Evolutionary conservation across 1,139 yeast species (phyloP).

Genomic region (Diutina neorugosa): DNA sequence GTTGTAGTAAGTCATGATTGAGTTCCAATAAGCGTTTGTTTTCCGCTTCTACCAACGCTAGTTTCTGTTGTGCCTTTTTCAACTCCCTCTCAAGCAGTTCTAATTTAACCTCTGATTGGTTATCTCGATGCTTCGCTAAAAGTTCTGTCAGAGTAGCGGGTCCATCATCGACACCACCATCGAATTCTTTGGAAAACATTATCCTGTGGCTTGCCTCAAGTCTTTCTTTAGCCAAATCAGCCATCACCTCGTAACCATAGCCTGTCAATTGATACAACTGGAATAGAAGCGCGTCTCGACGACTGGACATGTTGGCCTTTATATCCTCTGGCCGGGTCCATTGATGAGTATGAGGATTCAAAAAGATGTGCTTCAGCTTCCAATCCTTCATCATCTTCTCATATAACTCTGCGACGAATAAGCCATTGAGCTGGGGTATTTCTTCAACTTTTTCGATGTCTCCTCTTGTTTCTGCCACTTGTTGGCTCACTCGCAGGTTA

Average conservation of each 20-base stretch:
- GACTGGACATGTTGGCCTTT: background rate
- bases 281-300: background rate
- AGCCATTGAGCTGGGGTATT: background rate
- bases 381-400: constrained; percentile 1
- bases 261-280: background rate
- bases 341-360: background rate
- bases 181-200: background rate
- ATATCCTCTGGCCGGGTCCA: background rate
- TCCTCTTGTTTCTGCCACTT: background rate
- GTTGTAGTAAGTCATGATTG: background rate
- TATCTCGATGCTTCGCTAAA: background rate
- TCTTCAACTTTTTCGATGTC: background rate
- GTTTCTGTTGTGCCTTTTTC: background rate
- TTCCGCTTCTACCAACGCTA: background rate
- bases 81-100: background rate
- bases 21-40: constrained; percentile 1
- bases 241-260: constrained; percentile 1
- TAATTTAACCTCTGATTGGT: background rate
- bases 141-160: background rate
- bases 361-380: background rate
- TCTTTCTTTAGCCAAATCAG: background rate
- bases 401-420: background rate
- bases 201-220: background rate
- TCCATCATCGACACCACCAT: background rate
- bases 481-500: background rate